Evolutionary conservation across 768 basidiomycete species (phyloP).

Genomic region (Gymnopilus junonius): DNA sequence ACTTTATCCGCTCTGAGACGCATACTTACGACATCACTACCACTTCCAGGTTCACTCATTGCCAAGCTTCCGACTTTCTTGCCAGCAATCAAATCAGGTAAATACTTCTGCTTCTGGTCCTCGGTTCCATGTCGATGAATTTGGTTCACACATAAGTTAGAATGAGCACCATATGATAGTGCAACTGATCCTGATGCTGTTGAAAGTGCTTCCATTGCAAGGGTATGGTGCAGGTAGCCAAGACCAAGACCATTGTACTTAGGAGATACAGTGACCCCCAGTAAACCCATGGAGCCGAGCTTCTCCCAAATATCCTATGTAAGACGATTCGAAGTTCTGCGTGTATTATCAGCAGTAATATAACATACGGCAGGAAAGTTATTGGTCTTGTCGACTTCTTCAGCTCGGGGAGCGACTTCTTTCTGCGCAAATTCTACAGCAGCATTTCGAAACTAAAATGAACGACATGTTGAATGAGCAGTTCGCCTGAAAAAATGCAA

Average conservation of each 20-base stretch:
- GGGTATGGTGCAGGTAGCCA: conserved; percentile 86
- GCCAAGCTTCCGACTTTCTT: conserved; percentile 88
- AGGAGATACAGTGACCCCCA: conserved; percentile 83
- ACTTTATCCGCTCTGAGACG: conserved; percentile 78
- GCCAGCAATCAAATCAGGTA: conserved; percentile 80
- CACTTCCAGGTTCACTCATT: conserved; percentile 92
- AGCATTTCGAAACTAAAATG: conserved; percentile 74
- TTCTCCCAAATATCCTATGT: conserved; percentile 84
- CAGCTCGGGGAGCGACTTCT: conserved; percentile 86
- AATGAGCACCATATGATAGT: conserved; percentile 91
- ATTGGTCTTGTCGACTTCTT: conserved; percentile 85
- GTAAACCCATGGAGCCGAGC: conserved; percentile 89
- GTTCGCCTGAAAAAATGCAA: neutral
- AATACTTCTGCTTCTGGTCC: conserved; percentile 82
- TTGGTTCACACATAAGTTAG: conserved; percentile 87
- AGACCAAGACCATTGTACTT: conserved; percentile 83
- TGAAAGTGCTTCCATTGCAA: conserved; percentile 96
- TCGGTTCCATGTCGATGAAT: conserved; percentile 85
- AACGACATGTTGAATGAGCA: conserved; percentile 6
- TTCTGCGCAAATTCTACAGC: conserved; percentile 80
- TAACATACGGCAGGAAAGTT: conserved; percentile 70
- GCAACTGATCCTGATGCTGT: conserved; percentile 91
- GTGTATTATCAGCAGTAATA: conserved; percentile 6
- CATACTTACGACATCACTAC: conserved; percentile 98
- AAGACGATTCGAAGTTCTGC: neutral